Conservation (phyloP, 257 asterid species). For the Gynochthodes officinalis region DNA sequence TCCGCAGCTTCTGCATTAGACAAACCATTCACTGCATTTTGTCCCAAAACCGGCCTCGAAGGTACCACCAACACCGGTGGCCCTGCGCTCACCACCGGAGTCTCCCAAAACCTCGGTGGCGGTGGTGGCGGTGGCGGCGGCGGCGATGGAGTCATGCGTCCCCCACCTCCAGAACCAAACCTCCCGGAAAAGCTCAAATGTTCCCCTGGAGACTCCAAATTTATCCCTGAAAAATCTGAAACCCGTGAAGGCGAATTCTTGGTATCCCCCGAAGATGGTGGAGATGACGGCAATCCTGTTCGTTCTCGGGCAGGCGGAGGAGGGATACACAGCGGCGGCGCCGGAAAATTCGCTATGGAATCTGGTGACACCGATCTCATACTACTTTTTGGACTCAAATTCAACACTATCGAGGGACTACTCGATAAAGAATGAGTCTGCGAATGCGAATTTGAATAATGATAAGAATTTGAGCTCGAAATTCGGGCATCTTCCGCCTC, state of each 20-base stretch:
- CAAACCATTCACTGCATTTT: slow-evolving; percentile 15
- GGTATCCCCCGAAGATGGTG: slow-evolving; percentile 54
- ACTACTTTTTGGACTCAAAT: slow-evolving; percentile 69
- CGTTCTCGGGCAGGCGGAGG: slow-evolving; percentile 49
- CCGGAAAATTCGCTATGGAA: slow-evolving; percentile 51
- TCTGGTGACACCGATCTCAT: slow-evolving; percentile 67
- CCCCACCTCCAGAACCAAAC: slow-evolving; percentile 6
- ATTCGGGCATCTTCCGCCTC: slow-evolving; percentile 22
- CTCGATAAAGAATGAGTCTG: slow-evolving; percentile 43
- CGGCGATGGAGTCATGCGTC: slow-evolving; percentile 16
- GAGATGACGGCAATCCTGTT: slow-evolving; percentile 38
- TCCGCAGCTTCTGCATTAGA: slow-evolving; percentile 14
- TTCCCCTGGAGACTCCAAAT: slow-evolving; percentile 25
- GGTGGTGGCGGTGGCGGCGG: slow-evolving; percentile 57
- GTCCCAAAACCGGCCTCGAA: slow-evolving; percentile 32
- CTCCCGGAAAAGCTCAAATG: slow-evolving; percentile 14
- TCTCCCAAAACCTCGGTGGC: slow-evolving; percentile 43
- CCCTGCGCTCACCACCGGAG: slow-evolving; percentile 40
- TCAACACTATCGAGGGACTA: slow-evolving; percentile 53
- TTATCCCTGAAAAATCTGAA: slow-evolving; percentile 42
- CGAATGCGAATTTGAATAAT: slow-evolving; percentile 32
- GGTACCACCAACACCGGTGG: slow-evolving; percentile 71
- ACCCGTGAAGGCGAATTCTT: slow-evolving; percentile 52
- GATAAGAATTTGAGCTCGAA: slow-evolving; percentile 32
- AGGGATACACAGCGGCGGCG: slow-evolving; percentile 49